Percentiles rank a stretch among this genome's conserved stretches.
Conservation (phyloP, 2,329 filamentous ascomycete genomes). For the Alternaria angustiovoidea region DNA sequence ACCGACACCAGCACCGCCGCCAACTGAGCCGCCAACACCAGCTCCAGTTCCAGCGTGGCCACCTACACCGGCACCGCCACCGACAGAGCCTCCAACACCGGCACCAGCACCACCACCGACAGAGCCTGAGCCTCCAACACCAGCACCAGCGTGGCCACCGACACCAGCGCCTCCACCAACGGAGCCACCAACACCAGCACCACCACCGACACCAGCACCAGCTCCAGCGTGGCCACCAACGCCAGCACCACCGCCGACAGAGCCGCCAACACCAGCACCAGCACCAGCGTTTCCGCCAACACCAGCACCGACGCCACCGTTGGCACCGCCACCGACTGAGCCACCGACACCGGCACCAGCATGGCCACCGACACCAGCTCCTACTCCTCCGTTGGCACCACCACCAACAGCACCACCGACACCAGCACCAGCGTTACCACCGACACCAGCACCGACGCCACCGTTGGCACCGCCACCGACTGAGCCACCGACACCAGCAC, state of each 20-base stretch:
- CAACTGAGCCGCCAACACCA: background rate
- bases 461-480: too few relatives aligned
- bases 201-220: background rate
- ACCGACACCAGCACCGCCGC: too few relatives aligned
- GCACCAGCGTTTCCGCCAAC: background rate
- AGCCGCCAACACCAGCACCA: background rate
- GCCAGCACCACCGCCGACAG: background rate
- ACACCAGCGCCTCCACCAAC: too few relatives aligned
- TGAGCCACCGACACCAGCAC: background rate
- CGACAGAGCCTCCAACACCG: background rate
- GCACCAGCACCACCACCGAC: background rate
- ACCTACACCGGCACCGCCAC: background rate
- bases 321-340: background rate
- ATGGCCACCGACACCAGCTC: background rate
- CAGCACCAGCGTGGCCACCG: background rate
- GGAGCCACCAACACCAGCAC: background rate
- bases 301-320: background rate
- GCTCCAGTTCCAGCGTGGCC: too few relatives aligned
- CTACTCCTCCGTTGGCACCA: background rate
- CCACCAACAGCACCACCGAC: background rate
- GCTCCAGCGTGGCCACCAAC: background rate
- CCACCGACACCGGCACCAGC: background rate
- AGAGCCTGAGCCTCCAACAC: background rate
- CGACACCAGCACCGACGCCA: background rate
- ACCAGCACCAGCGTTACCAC: background rate